Base-by-base conservation (phyloP, 768 basidiomycete species). In the Termitomyces sp. region DNA sequence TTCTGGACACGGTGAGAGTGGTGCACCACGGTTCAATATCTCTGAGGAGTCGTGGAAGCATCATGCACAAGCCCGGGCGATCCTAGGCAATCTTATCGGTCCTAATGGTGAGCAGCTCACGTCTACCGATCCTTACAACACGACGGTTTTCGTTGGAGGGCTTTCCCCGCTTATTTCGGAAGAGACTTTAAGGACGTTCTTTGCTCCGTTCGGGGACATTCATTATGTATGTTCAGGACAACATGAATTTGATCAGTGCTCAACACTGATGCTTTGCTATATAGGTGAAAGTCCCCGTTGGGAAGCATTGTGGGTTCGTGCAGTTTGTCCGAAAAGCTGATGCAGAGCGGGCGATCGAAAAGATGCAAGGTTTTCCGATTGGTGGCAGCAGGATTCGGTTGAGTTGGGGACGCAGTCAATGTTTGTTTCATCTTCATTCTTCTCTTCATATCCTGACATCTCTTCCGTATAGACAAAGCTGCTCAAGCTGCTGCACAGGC, bases 351-450 rank as follows among this genome's bases (percentile, higher is more conserved):
- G 93, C 94, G 9, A 97, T 97, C 59, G 90, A 94, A 72, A 93
- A 91, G 72, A 94, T 96, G 94, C 94, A 96, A 75, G 94, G 93
- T 25, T 96, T 94, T 68, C 92, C 93, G 4, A 87, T 97, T 61
- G 93, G 91, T 34, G 94, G 94, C 16, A 93, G 92, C 61, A 79
- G 91, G 64, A 94, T 97, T 61, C 81, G 94, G 35, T 72, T 96
- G 60, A 92, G 90, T 66, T 97, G 94, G 94, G 94, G 94, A 41
- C 79, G 94, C 46, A 92, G 89, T 71, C 93, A 95, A 81, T 93
- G 91, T 93, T 56, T 43, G 84, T 77, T 19, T 17, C 27, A 30
- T 52, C 11, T 53, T 40, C 10, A 23, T 35, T 16, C 27, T 28
- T 17, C 21, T 14, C 23, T 27, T 30, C 19, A 37, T 58, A 50